A percentile compares a stretch with the other conserved stretches of the same genome.
These are phyloP conservation scores for Scorias spongiosa DNA, from an alignment of 2,329 filamentous ascomycete genomes.

Conservation along the genomic window DNA sequence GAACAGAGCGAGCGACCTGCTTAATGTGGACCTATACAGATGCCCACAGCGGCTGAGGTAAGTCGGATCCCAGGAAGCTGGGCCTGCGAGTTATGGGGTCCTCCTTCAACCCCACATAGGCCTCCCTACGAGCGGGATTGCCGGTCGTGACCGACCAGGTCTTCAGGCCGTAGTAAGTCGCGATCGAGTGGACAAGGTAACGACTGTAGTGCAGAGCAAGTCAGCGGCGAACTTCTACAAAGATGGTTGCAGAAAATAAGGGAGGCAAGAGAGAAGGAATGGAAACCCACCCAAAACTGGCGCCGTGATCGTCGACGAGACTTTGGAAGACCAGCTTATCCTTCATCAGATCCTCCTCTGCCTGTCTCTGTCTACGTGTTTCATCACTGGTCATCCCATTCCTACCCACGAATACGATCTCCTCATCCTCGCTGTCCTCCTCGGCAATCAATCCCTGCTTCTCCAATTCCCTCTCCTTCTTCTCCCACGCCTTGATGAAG, in stretches of 20 bases:
- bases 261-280: no score
- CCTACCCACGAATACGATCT: slow-evolving; percentile 78
- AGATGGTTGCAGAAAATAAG: background rate
- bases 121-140: slow-evolving; percentile 56
- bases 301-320: slow-evolving; percentile 56
- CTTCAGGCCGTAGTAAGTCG: slow-evolving; percentile 75
- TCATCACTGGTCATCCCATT: slow-evolving; percentile 49
- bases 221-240: slow-evolving; percentile 4
- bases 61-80: slow-evolving; percentile 21
- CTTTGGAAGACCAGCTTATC: slow-evolving; percentile 71
- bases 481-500: slow-evolving; percentile 52
- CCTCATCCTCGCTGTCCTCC: slow-evolving; percentile 53
- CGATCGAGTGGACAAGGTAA: slow-evolving; percentile 87
- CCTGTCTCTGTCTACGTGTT: slow-evolving; percentile 36
- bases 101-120: slow-evolving; percentile 60
- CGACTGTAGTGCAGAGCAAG: slow-evolving; percentile 37
- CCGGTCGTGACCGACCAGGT: slow-evolving; percentile 67
- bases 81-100: slow-evolving; percentile 24
- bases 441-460: slow-evolving; percentile 28
- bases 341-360: slow-evolving; percentile 37
- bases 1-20: no score
- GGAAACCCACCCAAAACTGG: slow-evolving; percentile 60
- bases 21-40: slow-evolving; percentile 19
- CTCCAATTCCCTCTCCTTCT: slow-evolving; percentile 32
- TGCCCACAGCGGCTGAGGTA: slow-evolving; percentile 51